A percentile compares a stretch with the other conserved stretches of the same genome.
phyloP scores from a whole-genome alignment of 805 yeast species.

The Starmerella asiatica region DNA sequence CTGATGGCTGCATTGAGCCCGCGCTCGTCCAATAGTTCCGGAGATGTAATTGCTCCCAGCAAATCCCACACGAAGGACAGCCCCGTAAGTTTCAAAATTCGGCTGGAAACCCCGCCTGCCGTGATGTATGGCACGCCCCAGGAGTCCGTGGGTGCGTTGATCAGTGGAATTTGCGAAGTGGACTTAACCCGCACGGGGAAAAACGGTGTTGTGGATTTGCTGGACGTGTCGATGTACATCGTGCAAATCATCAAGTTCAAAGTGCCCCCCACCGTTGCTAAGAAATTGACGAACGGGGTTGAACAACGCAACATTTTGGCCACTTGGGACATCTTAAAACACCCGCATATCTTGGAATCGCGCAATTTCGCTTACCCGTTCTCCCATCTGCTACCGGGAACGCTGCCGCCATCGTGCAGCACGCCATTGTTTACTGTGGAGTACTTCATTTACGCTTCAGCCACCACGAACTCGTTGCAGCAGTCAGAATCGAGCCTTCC shows the following conservation, averaged over 20 bases:
- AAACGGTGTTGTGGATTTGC: constrained; percentile 40
- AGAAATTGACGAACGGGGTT: constrained; percentile 14
- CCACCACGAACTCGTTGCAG: constrained; percentile 10
- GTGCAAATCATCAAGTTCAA: constrained; percentile 47
- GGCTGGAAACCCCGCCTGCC: constrained; percentile 80
- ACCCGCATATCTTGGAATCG: constrained; percentile 40
- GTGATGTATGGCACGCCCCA: constrained; percentile 65
- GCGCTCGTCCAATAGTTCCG: constrained; percentile 3
- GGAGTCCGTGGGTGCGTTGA: constrained; percentile 73
- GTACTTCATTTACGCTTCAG: constrained; percentile 59
- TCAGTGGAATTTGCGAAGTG: constrained; percentile 64
- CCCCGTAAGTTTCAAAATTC: constrained; percentile 14
- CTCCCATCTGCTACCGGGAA: constrained; percentile 76
- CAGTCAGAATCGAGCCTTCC: constrained; percentile 11
- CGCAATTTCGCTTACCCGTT: constrained; percentile 86
- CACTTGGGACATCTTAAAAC: constrained; percentile 70
- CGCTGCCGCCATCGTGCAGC: constrained; percentile 60
- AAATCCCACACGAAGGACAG: background rate
- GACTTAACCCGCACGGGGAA: constrained; percentile 34
- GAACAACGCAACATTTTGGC: constrained; percentile 44
- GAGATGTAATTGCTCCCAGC: background rate
- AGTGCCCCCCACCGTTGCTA: constrained; percentile 12
- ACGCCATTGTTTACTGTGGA: constrained; percentile 50
- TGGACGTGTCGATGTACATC: constrained; percentile 27
- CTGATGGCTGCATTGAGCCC: constrained; percentile 6